These are phyloP conservation scores for Scutellaria galericulata DNA, from an alignment of 257 asterid species.

Conservation along the genomic window DNA sequence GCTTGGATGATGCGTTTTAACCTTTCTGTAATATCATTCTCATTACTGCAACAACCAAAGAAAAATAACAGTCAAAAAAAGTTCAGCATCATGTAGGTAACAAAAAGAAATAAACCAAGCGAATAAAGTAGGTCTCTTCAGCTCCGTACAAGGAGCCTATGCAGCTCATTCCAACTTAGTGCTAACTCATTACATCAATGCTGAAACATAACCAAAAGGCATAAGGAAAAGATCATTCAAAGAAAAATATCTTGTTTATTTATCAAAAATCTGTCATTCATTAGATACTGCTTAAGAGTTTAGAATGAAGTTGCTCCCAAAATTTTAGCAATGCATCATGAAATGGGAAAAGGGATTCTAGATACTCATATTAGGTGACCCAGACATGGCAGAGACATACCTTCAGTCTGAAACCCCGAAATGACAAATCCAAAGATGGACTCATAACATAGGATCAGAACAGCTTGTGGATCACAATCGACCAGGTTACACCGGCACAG, in stretches of 20 bases:
- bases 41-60: constrained; percentile 71
- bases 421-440: not conserved
- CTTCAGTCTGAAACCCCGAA: not conserved
- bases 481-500: not conserved
- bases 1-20: constrained; percentile 72
- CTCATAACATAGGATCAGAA: not conserved
- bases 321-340: not conserved
- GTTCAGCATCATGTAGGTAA: not conserved
- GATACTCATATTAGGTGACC: not conserved
- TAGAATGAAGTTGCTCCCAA: not conserved
- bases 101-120: not conserved
- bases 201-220: constrained; percentile 13
- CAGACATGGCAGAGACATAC: not conserved
- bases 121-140: not conserved
- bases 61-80: constrained; percentile 15
- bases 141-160: constrained; percentile 10
- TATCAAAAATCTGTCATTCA: not conserved
- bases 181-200: constrained; percentile 22
- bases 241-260: not conserved
- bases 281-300: not conserved
- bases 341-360: not conserved
- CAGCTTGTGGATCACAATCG: constrained; percentile 8
- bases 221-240: not conserved
- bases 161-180: constrained; percentile 12
- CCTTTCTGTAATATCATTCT: constrained; percentile 86